Base-by-base conservation (phyloP, 331 rosid genomes). In the Quercus lobata region DNA sequence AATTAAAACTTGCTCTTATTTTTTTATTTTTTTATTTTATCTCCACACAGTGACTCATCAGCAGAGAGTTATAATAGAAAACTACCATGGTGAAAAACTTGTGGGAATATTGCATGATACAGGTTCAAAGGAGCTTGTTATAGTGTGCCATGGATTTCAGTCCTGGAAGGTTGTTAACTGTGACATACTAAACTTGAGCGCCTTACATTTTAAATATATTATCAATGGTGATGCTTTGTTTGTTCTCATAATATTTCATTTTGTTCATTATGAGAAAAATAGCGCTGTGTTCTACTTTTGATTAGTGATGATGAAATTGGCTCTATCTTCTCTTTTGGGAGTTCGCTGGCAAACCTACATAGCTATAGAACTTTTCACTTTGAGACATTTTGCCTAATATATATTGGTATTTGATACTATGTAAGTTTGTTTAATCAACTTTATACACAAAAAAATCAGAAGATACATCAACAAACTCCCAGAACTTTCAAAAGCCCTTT, bases 61-160 rank as follows among this genome's bases (percentile, higher is more conserved):
- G 76, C 75, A 82, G 78, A 89, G 87, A 79, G 63, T 89, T 32
- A 24, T 72, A 1, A 44, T 90, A 73, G 82, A 74, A 82, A 94
- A 92, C 83, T 46, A 29, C 44, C 87, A 87, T 21, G 94, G 88
- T 16, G 97, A 95, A 78, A 91, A 88, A 79, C 96, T 95, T 25
- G 92, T 84, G 10, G 98, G 98, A n/a, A 87, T 90, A 73, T 88
- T 95, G 69, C 97, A 90, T 52, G 90, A 86, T 56, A 85, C 90
- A 0, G 80, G 92, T 55, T 92, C 97, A 56, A 71, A 80, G 74
- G 78, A 81, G 82, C 92, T 95, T 25, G 93, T 88, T 76, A 85
- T 95, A 49, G 32, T 92, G 34, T 92, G 96, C 88, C 98, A 95
- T 79, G 98, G 98, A 77, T 85, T 95, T 6, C 95, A 86, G 72